A percentile compares a stretch with the other conserved stretches of the same genome.
Conservation (phyloP, 495 filamentous ascomycete species). For the Hypoxylon perforatum region DNA sequence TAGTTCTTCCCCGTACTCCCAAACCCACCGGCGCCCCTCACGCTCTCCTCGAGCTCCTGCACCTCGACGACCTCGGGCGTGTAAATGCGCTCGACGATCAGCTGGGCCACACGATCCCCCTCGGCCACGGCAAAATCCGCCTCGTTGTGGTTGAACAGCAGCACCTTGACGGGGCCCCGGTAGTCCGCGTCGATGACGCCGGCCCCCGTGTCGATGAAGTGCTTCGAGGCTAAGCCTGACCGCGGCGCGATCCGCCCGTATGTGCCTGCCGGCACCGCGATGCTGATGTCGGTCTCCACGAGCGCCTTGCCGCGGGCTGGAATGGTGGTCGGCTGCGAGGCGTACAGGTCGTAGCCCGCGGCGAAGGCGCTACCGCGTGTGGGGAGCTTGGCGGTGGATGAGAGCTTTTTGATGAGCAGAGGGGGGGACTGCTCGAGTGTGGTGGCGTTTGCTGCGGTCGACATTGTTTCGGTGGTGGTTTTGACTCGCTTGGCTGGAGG, state of each 20-base stretch:
- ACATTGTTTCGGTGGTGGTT: conserved; percentile 44
- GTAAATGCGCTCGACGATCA: conserved; percentile 92
- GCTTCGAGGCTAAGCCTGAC: conserved; percentile 89
- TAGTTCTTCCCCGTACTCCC: conserved; percentile 82
- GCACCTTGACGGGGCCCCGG: conserved; percentile 89
- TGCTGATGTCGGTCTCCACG: conserved; percentile 89
- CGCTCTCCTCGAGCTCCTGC: conserved; percentile 87
- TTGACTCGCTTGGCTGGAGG: conserved; percentile 63
- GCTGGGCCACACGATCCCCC: conserved; percentile 91
- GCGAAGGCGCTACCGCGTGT: conserved; percentile 90
- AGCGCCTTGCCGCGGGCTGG: conserved; percentile 84
- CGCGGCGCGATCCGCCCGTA: conserved; percentile 94
- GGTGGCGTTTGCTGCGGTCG: conserved; percentile 18
- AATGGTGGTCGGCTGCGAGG: conserved; percentile 75
- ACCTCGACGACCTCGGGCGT: conserved; percentile 92
- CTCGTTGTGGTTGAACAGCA: conserved; percentile 92
- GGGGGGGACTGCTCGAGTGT: conserved; percentile 57
- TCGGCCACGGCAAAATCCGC: conserved; percentile 82
- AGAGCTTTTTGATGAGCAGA: conserved; percentile 87
- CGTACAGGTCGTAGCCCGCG: conserved; percentile 91
- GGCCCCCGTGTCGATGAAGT: conserved; percentile 93
- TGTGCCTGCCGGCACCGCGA: conserved; percentile 87
- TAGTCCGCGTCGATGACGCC: conserved; percentile 99
- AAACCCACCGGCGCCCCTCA: conserved; percentile 90
- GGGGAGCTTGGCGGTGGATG: conserved; percentile 75